Conservation (phyloP, 176 grass and related monocot genomes). For the Oryza australiensis region DNA sequence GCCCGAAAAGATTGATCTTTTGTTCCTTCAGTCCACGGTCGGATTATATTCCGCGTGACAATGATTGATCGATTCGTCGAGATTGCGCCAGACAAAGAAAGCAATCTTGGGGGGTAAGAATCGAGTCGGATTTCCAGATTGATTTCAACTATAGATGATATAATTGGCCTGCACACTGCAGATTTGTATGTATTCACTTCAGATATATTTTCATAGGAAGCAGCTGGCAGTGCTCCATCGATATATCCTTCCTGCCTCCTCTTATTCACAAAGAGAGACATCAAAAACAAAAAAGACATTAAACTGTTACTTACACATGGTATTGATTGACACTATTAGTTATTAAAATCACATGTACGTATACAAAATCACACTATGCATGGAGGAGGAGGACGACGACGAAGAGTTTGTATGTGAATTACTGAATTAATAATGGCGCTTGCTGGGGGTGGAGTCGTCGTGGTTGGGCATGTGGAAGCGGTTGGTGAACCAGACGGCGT, state of each 20-base stretch:
- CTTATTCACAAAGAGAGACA: too few relatives aligned
- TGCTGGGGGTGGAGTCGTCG: conserved; percentile 31
- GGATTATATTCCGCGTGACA: background rate
- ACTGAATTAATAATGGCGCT: background rate
- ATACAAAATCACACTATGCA: background rate
- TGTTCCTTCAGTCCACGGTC: background rate
- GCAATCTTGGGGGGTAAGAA: background rate
- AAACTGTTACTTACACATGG: background rate
- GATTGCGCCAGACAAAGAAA: background rate
- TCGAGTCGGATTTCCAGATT: background rate
- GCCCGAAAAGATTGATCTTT: background rate
- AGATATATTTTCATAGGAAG: background rate
- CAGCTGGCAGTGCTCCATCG: too few relatives aligned
- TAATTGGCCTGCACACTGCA: background rate
- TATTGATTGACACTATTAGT: background rate
- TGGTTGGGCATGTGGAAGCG: conserved; percentile 45
- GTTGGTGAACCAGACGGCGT: conserved; percentile 63
- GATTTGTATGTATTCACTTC: too few relatives aligned
- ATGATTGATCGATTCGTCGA: background rate
- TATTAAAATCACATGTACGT: background rate
- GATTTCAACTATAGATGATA: background rate
- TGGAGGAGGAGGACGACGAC: background rate
- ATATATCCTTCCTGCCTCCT: background rate
- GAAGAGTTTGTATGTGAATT: background rate
- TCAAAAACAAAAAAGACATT: background rate